Percentiles rank a stretch among this genome's conserved stretches.
Conservation (phyloP, 2,329 filamentous ascomycete genomes). For the Ophiosphaerella korrae region DNA sequence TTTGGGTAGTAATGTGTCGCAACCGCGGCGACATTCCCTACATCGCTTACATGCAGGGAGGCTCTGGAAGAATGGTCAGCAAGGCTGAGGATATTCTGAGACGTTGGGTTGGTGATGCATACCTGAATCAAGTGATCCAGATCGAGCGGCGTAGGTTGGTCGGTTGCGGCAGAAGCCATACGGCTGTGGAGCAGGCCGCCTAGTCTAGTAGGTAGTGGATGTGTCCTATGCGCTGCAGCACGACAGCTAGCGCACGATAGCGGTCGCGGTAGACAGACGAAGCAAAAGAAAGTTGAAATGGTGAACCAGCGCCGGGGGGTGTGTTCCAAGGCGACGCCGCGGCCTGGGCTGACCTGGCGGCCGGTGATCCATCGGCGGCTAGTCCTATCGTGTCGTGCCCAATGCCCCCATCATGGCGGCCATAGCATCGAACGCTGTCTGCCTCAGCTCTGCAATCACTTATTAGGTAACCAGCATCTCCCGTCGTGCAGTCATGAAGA, state of each 20-base stretch:
- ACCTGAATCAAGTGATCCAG: conserved; percentile 33
- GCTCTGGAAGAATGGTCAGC: conserved; percentile 16
- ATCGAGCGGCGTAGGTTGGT: conserved; percentile 13
- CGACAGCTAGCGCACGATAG: too few relatives aligned
- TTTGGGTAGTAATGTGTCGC: conserved; percentile 44
- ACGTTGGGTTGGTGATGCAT: neutral
- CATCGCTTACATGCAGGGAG: conserved; percentile 44
- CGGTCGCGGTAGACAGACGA: too few relatives aligned
- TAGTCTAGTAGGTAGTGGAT: too few relatives aligned
- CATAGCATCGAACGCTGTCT: too few relatives aligned
- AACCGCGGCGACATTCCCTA: conserved; percentile 43
- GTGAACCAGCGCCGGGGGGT: too few relatives aligned
- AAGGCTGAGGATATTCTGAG: neutral
- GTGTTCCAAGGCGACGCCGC: too few relatives aligned
- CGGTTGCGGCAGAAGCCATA: conserved; percentile 5
- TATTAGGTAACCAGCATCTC: too few relatives aligned
- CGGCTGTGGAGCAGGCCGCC: too few relatives aligned
- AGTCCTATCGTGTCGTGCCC: too few relatives aligned
- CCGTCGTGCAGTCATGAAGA: conserved; percentile 22
- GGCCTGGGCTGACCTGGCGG: neutral
- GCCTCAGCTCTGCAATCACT: neutral
- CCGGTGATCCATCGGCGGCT: neutral
- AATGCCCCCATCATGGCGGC: too few relatives aligned
- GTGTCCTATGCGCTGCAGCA: too few relatives aligned
- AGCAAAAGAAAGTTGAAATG: too few relatives aligned